Evolutionary conservation across 768 basidiomycete genomes (phyloP), one percentile per base, ranked within the genome.

Genomic region (Kwoniella botswanensis): DNA sequence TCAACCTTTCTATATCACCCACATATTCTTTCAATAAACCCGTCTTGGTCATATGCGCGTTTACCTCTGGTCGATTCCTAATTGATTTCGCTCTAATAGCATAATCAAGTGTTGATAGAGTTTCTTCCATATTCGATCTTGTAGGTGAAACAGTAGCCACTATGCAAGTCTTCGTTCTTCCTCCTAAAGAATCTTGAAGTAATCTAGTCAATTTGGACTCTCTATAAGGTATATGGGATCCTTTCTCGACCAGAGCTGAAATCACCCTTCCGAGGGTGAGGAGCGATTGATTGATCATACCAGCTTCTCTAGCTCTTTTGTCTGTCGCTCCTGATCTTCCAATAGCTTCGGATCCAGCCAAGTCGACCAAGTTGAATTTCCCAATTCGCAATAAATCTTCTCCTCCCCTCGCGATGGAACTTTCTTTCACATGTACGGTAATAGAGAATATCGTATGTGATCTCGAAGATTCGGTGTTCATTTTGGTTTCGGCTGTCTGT

Each of bases 371-470:
- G 83, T 98, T 98, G 55, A 99, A 87, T 82, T 98, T 98, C 24
- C 97, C 97, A 42, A 94, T 90, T 80, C 91, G 92, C 58, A 98
- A 86, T 6, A 97, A 86, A 80, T 98, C 95, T 73, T 98, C 93
- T 2, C 92, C 92, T 46, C 77, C 78, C 3, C 75, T 72, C 1
- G 89, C 86, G 11, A 87, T 82, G 1, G 89, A 89, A 1, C 88
- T 88, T 81, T 97, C 94, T 77, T 95, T 98, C 73, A 90, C 89
- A 79, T 97, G 93, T 0, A 99, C 91, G 0, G 93, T 94, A 76
- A 99, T 89, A n/a, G 93, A 92, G 83, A 99, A 98, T 17, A 99
- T 91, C 1, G 95, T 97, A 82, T 99, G 97, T 0, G 97, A 98
- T 79, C 73, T 81, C 78, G 80, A 82, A 18, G 82, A 83, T 67